phyloP scores from a whole-genome alignment of 2,329 filamentous ascomycete genomes.

The Amylocarpus encephaloides region DNA sequence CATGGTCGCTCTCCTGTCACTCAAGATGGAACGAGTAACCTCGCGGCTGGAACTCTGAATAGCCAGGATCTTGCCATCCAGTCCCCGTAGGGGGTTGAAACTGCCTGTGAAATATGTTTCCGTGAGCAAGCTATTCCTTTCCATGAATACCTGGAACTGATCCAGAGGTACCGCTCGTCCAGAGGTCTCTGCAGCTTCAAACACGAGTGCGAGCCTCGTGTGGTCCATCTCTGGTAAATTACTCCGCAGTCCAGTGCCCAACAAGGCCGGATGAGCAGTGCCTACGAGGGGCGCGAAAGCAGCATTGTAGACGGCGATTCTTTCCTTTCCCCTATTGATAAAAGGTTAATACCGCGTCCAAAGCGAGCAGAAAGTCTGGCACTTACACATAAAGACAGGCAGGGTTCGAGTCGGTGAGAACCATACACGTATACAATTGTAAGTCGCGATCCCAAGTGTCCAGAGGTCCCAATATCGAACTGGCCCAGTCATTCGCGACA shows the following conservation, averaged over 20 bases:
- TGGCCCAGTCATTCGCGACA: not conserved
- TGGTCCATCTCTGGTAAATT: constrained; percentile 19
- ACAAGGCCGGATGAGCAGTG: constrained; percentile 21
- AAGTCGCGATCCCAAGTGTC: not conserved
- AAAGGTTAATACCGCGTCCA: not conserved
- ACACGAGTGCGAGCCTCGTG: constrained; percentile 15
- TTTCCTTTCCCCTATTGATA: constrained; percentile 18
- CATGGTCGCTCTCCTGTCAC: constrained; percentile 21
- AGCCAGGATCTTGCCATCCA: constrained; percentile 21
- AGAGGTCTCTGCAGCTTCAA: constrained; percentile 15
- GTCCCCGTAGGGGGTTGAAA: constrained; percentile 23
- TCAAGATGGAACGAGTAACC: constrained; percentile 21
- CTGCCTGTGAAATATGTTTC: constrained; percentile 27
- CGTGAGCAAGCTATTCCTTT: constrained; percentile 21
- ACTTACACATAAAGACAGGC: constrained; percentile 5
- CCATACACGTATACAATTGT: not conserved
- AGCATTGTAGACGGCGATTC: constrained; percentile 26
- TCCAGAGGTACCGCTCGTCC: constrained; percentile 19
- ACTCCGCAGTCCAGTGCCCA: constrained; percentile 17
- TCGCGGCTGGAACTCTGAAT: constrained; percentile 24
- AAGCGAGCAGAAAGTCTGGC: not conserved
- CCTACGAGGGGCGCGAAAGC: constrained; percentile 21
- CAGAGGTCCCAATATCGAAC: constrained; percentile 1
- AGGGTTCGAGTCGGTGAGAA: constrained; percentile 3
- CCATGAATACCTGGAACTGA: constrained; percentile 23